A percentile compares a stretch with the other conserved stretches of the same genome.
phyloP scores from a whole-genome alignment of 179 eudicot genomes.

The Beta macrorhiza region DNA sequence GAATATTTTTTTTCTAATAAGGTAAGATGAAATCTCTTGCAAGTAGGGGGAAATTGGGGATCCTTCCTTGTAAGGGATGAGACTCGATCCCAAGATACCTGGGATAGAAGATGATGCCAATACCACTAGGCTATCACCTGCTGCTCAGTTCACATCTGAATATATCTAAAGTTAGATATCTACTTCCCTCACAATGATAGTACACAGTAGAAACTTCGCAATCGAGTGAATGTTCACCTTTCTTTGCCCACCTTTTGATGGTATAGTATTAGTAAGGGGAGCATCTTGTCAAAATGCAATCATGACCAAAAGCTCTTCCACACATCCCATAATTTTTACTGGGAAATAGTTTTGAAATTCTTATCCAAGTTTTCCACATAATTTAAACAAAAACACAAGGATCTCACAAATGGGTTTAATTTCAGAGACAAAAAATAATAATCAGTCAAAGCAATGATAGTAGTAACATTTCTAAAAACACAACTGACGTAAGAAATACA shows the following conservation, averaged over 20 bases:
- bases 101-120: too few species aligned
- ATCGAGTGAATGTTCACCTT: constrained; percentile 21
- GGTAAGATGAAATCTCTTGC: too few species aligned
- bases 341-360: constrained; percentile 18
- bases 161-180: too few species aligned
- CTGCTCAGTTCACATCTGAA: too few species aligned
- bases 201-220: constrained; percentile 17
- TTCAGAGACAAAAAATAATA: constrained; percentile 9
- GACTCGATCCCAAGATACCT: too few species aligned
- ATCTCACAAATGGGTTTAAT: constrained; percentile 13
- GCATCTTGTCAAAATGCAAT: constrained; percentile 39
- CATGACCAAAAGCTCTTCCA: constrained; percentile 24
- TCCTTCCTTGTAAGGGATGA: too few species aligned
- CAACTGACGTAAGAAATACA: constrained; percentile 17
- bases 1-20: too few species aligned
- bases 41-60: too few species aligned
- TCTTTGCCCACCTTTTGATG: constrained; percentile 35
- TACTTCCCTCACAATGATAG: too few species aligned
- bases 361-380: neutral
- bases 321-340: constrained; percentile 20
- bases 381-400: neutral
- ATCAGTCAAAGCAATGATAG: constrained; percentile 33
- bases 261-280: constrained; percentile 17
- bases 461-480: constrained; percentile 4
- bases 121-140: too few species aligned